Percentiles rank a stretch among this genome's conserved stretches.
phyloP scores from a whole-genome alignment of 192 early-diverging fungal species.

The Glomus cerebriforme region DNA sequence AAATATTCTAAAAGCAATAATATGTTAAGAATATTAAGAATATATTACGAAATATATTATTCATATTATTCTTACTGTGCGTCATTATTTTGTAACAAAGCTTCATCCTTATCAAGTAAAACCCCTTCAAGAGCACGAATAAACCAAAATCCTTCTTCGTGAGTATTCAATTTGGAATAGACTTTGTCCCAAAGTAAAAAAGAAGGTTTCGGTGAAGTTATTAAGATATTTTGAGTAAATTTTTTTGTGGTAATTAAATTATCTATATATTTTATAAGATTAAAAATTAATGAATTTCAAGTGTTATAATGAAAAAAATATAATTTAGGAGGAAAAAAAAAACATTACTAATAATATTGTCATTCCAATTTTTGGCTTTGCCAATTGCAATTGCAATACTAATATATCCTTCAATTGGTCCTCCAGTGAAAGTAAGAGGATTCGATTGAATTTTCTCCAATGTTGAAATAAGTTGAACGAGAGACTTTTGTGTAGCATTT shows the following conservation, averaged over 20 bases:
- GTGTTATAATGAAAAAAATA: neutral
- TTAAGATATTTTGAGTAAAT: slow-evolving; percentile 41
- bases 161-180: slow-evolving; percentile 67
- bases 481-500: slow-evolving; percentile 33
- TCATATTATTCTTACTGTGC: slow-evolving; percentile 34
- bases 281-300: neutral
- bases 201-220: slow-evolving; percentile 60
- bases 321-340: neutral
- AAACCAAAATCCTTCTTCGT: slow-evolving; percentile 69
- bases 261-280: neutral
- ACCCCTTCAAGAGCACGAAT: slow-evolving; percentile 60
- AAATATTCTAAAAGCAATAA: slow-evolving; percentile 31
- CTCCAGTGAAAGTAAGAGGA: slow-evolving; percentile 60
- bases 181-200: slow-evolving; percentile 84
- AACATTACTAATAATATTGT: slow-evolving; percentile 30
- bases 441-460: slow-evolving; percentile 61
- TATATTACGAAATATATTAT: neutral
- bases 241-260: slow-evolving; percentile 30
- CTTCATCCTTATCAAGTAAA: slow-evolving; percentile 39
- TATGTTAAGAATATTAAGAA: no score
- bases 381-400: slow-evolving; percentile 56
- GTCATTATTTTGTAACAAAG: slow-evolving; percentile 46
- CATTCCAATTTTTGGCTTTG: slow-evolving; percentile 36
- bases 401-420: slow-evolving; percentile 67
- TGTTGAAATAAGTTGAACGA: slow-evolving; percentile 49